Conservation (phyloP, 1,139 yeast species). For the Candida smagusa region DNA sequence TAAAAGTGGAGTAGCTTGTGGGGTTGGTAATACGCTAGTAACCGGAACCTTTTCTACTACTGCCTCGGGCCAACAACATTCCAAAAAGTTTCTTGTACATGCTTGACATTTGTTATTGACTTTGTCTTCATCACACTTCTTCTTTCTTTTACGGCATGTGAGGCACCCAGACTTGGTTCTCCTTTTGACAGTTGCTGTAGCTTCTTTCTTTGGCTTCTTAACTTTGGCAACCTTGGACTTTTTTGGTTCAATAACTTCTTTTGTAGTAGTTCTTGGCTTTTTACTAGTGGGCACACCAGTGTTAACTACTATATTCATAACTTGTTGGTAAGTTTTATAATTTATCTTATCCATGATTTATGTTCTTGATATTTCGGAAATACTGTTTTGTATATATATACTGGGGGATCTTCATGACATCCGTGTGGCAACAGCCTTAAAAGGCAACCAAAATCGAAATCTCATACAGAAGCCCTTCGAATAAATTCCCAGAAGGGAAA, state of each 20-base stretch:
- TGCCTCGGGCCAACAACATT: slow-evolving; percentile 31
- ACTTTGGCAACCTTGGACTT: slow-evolving; percentile 5
- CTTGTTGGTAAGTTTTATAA: slow-evolving; percentile 45
- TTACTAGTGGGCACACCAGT: slow-evolving; percentile 11
- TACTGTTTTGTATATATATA: slow-evolving; percentile 2
- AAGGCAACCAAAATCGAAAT: slow-evolving; percentile 12
- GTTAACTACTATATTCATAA: slow-evolving; percentile 32
- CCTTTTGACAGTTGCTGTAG: slow-evolving; percentile 23
- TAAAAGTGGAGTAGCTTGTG: slow-evolving; percentile 6
- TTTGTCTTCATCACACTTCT: slow-evolving; percentile 65
- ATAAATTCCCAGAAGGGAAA: background rate
- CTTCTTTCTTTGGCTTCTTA: slow-evolving; percentile 7
- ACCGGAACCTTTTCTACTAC: background rate
- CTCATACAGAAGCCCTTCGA: background rate
- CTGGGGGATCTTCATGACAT: background rate
- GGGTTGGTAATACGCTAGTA: slow-evolving; percentile 7
- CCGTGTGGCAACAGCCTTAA: slow-evolving; percentile 5
- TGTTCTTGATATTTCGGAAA: background rate
- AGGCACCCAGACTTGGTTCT: slow-evolving; percentile 74
- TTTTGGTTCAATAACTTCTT: slow-evolving; percentile 2
- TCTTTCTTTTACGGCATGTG: slow-evolving; percentile 69
- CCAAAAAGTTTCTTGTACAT: slow-evolving; percentile 45
- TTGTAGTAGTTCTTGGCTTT: slow-evolving; percentile 6
- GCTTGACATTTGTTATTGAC: slow-evolving; percentile 48
- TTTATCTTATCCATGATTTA: slow-evolving; percentile 11